These are phyloP conservation scores for Pseudocercospora vitis DNA, from an alignment of 2,329 filamentous ascomycete genomes.

Conservation along the genomic window DNA sequence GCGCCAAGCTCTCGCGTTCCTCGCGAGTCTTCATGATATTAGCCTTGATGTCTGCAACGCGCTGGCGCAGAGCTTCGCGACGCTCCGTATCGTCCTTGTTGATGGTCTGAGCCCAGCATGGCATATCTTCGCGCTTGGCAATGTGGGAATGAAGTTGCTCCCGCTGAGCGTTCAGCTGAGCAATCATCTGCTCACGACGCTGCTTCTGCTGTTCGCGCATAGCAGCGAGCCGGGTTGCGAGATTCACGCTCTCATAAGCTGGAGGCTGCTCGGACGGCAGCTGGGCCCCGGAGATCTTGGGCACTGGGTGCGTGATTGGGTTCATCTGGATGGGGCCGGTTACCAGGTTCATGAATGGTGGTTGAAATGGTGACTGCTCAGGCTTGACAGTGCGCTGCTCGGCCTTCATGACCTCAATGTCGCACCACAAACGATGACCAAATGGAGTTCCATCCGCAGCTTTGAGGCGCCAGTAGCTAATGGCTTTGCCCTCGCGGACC, in stretches of 20 bases:
- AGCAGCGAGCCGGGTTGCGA: constrained; percentile 28
- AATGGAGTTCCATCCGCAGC: constrained; percentile 77
- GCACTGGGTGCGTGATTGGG: background rate
- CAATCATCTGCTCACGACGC: constrained; percentile 40
- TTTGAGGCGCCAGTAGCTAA: constrained; percentile 96
- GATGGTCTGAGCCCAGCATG: constrained; percentile 13
- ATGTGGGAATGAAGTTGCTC: constrained; percentile 23
- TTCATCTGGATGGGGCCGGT: background rate
- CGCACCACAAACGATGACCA: constrained; percentile 93
- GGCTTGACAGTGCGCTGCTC: constrained; percentile 13
- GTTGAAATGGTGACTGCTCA: constrained; percentile 4
- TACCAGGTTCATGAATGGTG: background rate
- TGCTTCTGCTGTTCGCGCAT: constrained; percentile 35
- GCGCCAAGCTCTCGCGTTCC: constrained; percentile 31
- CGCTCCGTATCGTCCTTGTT: constrained; percentile 27
- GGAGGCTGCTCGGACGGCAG: constrained; percentile 26
- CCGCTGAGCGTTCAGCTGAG: constrained; percentile 27
- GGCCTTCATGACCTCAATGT: constrained; percentile 65
- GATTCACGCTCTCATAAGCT: constrained; percentile 25
- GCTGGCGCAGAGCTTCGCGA: constrained; percentile 35
- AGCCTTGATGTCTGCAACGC: constrained; percentile 36
- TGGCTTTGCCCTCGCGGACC: constrained; percentile 70
- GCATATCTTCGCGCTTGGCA: constrained; percentile 21
- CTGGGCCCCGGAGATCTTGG: background rate
- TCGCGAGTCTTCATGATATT: constrained; percentile 36